Evolutionary conservation across 2,329 filamentous ascomycete species (phyloP).

Genomic region (Colletotrichum echinochloae): DNA sequence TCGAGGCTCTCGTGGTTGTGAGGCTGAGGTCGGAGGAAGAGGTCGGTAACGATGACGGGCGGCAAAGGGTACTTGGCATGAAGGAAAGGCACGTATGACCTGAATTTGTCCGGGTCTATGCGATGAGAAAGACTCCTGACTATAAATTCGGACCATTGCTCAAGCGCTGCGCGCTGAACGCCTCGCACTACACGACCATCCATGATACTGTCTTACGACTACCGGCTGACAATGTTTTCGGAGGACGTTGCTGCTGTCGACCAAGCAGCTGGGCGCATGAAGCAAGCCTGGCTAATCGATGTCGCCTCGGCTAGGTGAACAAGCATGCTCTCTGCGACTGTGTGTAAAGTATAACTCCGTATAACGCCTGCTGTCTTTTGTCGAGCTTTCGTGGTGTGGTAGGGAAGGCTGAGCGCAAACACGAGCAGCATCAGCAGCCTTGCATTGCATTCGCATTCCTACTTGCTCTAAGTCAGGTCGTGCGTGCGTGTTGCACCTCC

Average conservation of each 20-base stretch:
- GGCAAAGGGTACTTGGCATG: conserved; percentile 64
- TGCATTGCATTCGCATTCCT: conserved; percentile 7
- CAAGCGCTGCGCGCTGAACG: conserved; percentile 45
- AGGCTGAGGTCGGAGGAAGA: conserved; percentile 68
- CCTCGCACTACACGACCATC: conserved; percentile 34
- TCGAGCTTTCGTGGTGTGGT: not conserved
- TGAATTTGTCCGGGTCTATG: conserved; percentile 66
- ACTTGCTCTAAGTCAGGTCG: conserved; percentile 14
- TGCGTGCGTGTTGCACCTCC: not conserved
- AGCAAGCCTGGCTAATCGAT: conserved; percentile 27
- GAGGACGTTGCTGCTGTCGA: conserved; percentile 1
- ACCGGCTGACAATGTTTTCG: not conserved
- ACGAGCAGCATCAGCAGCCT: not conserved
- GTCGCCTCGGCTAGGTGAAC: conserved; percentile 4
- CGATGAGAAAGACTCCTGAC: conserved; percentile 62
- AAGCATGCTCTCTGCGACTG: conserved; percentile 22
- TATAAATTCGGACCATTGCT: conserved; percentile 65
- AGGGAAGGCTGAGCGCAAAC: conserved; percentile 4
- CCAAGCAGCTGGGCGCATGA: conserved; percentile 27
- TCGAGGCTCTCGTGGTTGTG: conserved; percentile 65
- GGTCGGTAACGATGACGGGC: conserved; percentile 64
- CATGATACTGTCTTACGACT: conserved; percentile 32
- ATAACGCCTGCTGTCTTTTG: not conserved
- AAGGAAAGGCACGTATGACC: conserved; percentile 62
- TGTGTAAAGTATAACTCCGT: not conserved